Conservation (phyloP, 192 early-diverging fungal species). For the Dispira parvispora region DNA sequence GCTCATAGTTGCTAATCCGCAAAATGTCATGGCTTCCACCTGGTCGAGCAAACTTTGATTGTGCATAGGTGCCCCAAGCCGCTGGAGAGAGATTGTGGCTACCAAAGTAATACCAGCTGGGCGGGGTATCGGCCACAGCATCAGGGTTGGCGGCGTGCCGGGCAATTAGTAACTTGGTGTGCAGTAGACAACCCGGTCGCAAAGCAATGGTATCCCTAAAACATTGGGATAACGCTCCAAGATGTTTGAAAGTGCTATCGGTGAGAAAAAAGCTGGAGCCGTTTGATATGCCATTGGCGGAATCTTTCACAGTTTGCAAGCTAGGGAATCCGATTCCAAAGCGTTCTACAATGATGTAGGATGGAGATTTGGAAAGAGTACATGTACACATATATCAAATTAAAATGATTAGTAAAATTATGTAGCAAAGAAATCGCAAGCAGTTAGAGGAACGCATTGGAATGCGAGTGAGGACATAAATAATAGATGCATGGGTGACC, state of each 20-base stretch:
- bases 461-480: background rate
- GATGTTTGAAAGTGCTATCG: background rate
- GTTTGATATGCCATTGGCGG: background rate
- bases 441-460: background rate
- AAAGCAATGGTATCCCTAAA: background rate
- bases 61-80: slow-evolving; percentile 3
- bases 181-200: slow-evolving; percentile 5
- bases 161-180: slow-evolving; percentile 5
- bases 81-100: slow-evolving; percentile 10
- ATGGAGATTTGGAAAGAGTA: background rate
- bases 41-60: background rate
- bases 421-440: background rate
- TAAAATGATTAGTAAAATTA: background rate
- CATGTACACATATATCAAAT: background rate
- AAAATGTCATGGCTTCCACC: background rate
- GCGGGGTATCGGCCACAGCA: background rate
- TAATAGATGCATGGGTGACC: background rate
- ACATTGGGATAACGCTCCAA: background rate
- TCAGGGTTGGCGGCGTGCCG: background rate
- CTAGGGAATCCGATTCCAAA: slow-evolving; percentile 1
- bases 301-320: slow-evolving; percentile 7
- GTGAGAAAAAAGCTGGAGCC: background rate
- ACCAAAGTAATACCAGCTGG: slow-evolving; percentile 10
- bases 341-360: background rate
- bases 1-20: slow-evolving; percentile 7